Conservation (phyloP, 345 rosid species). For the Lagerstroemia speciosa region DNA sequence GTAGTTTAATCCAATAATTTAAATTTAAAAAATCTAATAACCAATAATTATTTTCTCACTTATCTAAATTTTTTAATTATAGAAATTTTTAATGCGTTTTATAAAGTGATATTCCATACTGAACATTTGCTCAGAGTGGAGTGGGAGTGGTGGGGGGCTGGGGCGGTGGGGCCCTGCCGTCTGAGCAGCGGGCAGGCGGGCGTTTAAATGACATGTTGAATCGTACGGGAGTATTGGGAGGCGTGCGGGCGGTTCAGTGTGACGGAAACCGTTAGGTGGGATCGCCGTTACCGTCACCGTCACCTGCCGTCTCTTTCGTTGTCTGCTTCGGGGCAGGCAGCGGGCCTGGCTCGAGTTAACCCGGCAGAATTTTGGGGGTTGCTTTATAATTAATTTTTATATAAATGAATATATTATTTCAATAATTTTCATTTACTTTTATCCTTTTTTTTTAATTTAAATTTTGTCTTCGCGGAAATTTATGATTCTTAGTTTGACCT, state of each 20-base stretch:
- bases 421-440: neutral
- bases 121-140: too few species aligned
- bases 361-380: slow-evolving; percentile 35
- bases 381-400: slow-evolving; percentile 11
- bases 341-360: slow-evolving; percentile 41
- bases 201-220: neutral
- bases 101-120: too few species aligned
- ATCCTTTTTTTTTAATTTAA: too few species aligned
- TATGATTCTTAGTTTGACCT: neutral
- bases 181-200: slow-evolving; percentile 4
- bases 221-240: slow-evolving; percentile 8
- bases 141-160: too few species aligned
- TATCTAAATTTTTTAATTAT: too few species aligned
- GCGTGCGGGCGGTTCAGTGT: slow-evolving; percentile 16
- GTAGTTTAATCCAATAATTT: too few species aligned
- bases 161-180: neutral
- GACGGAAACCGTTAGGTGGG: slow-evolving; percentile 9
- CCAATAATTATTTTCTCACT: too few species aligned
- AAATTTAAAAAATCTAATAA: too few species aligned
- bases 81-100: too few species aligned
- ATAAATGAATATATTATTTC: neutral
- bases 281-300: slow-evolving; percentile 4
- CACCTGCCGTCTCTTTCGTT: slow-evolving; percentile 1
- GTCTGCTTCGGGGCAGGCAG: slow-evolving; percentile 32
- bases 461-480: neutral